These are phyloP conservation scores for Fraxinus paxiana DNA, from an alignment of 305 asterid species.

Conservation along the genomic window DNA sequence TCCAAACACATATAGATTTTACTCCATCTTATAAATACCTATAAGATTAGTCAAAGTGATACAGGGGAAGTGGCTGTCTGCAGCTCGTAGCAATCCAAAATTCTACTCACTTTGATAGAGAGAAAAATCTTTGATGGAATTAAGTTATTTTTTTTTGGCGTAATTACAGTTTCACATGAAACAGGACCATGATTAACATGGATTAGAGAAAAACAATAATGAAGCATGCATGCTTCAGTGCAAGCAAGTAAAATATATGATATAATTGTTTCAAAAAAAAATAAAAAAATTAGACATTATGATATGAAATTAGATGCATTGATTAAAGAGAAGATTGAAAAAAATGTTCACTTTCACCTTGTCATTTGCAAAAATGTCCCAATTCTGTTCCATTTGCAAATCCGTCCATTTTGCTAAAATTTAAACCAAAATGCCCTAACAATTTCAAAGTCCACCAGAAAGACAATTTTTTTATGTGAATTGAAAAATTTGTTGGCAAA, in stretches of 20 bases:
- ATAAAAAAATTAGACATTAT: too few species aligned
- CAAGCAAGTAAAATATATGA: neutral
- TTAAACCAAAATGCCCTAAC: too few species aligned
- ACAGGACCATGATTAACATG: neutral
- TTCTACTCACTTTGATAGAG: neutral
- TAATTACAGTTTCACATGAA: neutral
- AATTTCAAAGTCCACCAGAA: too few species aligned
- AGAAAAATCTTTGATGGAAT: neutral
- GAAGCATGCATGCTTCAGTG: neutral
- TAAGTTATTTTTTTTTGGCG: neutral
- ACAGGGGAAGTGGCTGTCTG: neutral
- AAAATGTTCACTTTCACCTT: too few species aligned
- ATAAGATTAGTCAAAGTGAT: neutral
- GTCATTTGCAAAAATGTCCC: too few species aligned
- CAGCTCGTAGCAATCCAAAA: neutral
- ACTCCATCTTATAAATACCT: neutral
- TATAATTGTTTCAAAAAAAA: too few species aligned
- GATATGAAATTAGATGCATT: neutral
- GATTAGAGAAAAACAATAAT: neutral
- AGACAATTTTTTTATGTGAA: too few species aligned
- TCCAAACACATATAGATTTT: neutral
- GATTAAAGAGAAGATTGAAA: too few species aligned
- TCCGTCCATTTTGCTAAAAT: too few species aligned
- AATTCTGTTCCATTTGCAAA: too few species aligned
- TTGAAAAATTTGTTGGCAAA: too few species aligned